Evolutionary conservation across 2,329 filamentous ascomycete genomes (phyloP).

Genomic region (Epichloe brachyelytri): DNA sequence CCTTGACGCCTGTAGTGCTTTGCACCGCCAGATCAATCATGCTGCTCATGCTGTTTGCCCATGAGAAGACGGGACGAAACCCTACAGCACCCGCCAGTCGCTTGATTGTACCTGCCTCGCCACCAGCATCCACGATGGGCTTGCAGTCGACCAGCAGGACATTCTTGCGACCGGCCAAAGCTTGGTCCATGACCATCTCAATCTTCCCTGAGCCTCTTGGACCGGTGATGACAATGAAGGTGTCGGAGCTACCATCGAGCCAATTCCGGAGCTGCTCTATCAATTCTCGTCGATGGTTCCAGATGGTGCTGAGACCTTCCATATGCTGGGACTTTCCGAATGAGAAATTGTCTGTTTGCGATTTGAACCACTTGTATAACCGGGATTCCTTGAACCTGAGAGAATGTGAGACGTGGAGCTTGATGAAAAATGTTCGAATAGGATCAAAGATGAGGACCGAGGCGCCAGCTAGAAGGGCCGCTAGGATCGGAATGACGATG

Average conservation of each 20-base stretch:
- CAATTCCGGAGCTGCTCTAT: conserved; percentile 75
- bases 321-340: conserved; percentile 49
- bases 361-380: conserved; percentile 68
- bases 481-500: conserved; percentile 72
- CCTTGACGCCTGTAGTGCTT: conserved; percentile 86
- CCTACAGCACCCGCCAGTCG: conserved; percentile 73
- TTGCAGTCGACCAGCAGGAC: conserved; percentile 88
- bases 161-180: conserved; percentile 60
- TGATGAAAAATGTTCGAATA: conserved; percentile 86
- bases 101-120: conserved; percentile 74
- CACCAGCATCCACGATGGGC: conserved; percentile 77
- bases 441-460: conserved; percentile 90
- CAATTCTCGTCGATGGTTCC: conserved; percentile 72
- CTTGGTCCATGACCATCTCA: conserved; percentile 76
- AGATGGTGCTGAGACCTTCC: conserved; percentile 65
- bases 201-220: conserved; percentile 84
- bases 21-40: conserved; percentile 87
- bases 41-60: conserved; percentile 90
- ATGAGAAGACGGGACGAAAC: conserved; percentile 87
- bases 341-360: conserved; percentile 47
- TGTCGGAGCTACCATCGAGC: conserved; percentile 79
- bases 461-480: conserved; percentile 67
- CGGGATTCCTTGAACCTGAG: conserved; percentile 62
- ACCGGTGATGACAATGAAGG: conserved; percentile 87
- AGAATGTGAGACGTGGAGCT: conserved; percentile 67